phyloP scores from a whole-genome alignment of 2,329 filamentous ascomycete species.

The Penicillium frequentans region DNA sequence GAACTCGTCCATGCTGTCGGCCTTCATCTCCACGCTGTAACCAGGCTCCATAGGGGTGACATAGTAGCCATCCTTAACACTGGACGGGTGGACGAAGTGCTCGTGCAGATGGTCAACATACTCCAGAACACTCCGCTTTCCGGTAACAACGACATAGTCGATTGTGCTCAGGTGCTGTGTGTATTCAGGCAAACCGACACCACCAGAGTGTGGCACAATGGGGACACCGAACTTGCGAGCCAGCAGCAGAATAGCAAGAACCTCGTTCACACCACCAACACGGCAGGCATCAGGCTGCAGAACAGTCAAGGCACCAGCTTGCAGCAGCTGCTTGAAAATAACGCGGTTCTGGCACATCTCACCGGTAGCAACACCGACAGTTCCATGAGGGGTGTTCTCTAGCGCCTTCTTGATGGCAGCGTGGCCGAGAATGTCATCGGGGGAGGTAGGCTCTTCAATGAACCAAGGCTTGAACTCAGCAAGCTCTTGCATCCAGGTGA shows the following conservation, averaged over 20 bases:
- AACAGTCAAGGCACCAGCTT: constrained; percentile 77
- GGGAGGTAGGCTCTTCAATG: constrained; percentile 90
- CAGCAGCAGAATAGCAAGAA: constrained; percentile 84
- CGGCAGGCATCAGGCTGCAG: constrained; percentile 90
- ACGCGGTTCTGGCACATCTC: constrained; percentile 97
- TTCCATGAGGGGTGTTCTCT: constrained; percentile 49
- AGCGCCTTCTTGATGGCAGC: constrained; percentile 80
- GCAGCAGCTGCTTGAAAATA: constrained; percentile 88
- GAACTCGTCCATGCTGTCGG: constrained; percentile 78
- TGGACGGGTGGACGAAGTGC: constrained; percentile 80
- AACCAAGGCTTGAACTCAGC: constrained; percentile 81
- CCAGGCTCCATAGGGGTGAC: constrained; percentile 79
- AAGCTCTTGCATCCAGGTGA: constrained; percentile 80
- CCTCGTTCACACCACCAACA: constrained; percentile 87
- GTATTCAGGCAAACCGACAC: constrained; percentile 89
- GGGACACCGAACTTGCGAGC: constrained; percentile 69
- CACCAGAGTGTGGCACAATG: constrained; percentile 85
- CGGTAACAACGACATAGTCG: constrained; percentile 84
- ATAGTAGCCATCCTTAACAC: constrained; percentile 83
- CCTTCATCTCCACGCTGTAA: constrained; percentile 93
- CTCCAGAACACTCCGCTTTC: constrained; percentile 79
- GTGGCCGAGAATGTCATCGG: constrained; percentile 87
- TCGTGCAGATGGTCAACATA: constrained; percentile 93
- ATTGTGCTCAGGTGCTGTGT: constrained; percentile 91
- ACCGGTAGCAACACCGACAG: constrained; percentile 84